Base-by-base conservation (phyloP, 139 green algal genomes). In the Micromonas commoda region DNA sequence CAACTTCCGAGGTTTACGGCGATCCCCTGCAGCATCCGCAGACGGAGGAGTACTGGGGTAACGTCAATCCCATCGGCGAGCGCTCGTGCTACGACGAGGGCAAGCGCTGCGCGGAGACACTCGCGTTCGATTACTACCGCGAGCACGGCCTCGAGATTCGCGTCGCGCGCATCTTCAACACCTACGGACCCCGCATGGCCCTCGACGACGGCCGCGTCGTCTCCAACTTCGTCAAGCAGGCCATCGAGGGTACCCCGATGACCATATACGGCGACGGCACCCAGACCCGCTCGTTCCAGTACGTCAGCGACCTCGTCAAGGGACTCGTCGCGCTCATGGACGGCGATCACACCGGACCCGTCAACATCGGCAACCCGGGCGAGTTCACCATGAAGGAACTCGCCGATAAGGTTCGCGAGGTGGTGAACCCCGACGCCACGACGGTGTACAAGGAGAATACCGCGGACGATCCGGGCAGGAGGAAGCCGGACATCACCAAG, bases 141-240 rank as follows among this genome's bases (percentile, higher is more conserved):
- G 92, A 97, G 85, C 93, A 98, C 79, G 78, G 74, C 71, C 68
- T 92, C 31, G 89, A 92, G 74, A 87, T 97, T 24, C 92, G 95
- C 64, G 96, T 99, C 72, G 91, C 97, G 61, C 92, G 96, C 74
- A 99, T 99, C 82, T 99, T 99, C 93, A 99, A 99, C 90, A 99
- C 96, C 0, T 97, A 86, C 35, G 85, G 96, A 29, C 96, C 96
- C 0, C 89, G 91, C 77, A 99, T 99, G 96, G 92, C 92, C 2
- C 89, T 99, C 60, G 96, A 99, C 79, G 96, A 99, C 71, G 96
- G 96, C 13, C 89, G 96, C 26, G 96, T 99, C 5, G 96, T 99
- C 24, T 94, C 86, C 86, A 99, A 99, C 87, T 99, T 99, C 82
- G 90, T 99, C 37, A 86, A 91, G 0, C 91, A 93, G 80, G 86